Conservation (phyloP, 495 filamentous ascomycete species). For the Aspergillus ellipticus region DNA sequence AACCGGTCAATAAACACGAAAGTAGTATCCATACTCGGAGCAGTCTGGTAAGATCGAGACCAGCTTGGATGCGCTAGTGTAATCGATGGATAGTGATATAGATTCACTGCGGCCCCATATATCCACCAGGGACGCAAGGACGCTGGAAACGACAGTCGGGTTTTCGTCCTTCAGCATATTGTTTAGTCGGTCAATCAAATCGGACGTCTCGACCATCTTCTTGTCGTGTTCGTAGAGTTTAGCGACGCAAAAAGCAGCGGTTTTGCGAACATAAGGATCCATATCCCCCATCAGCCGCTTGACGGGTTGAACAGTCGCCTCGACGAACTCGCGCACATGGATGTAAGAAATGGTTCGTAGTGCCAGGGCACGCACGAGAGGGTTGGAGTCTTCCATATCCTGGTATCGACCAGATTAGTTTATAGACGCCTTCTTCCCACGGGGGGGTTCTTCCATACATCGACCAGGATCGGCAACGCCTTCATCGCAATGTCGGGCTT, state of each 20-base stretch:
- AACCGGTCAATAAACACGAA: neutral
- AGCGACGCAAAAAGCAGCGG: slow-evolving; percentile 91
- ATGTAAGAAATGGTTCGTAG: slow-evolving; percentile 96
- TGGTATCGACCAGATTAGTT: slow-evolving; percentile 29
- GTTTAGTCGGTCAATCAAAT: slow-evolving; percentile 92
- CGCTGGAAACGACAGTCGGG: slow-evolving; percentile 93
- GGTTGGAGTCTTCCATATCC: slow-evolving; percentile 94
- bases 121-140: slow-evolving; percentile 88
- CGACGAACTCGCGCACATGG: slow-evolving; percentile 93
- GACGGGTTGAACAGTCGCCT: slow-evolving; percentile 79
- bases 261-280: slow-evolving; percentile 97
- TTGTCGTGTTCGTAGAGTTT: slow-evolving; percentile 97
- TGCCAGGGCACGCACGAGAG: slow-evolving; percentile 87
- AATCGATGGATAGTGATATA: slow-evolving; percentile 98
- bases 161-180: slow-evolving; percentile 90
- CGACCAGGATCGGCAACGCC: slow-evolving; percentile 81
- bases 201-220: slow-evolving; percentile 80
- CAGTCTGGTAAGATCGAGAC: slow-evolving; percentile 95
- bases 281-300: slow-evolving; percentile 79
- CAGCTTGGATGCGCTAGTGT: slow-evolving; percentile 94
- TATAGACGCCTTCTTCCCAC: neutral
- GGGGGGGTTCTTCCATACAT: slow-evolving; percentile 49
- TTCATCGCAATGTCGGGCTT: slow-evolving; percentile 94
- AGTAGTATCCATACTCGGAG: slow-evolving; percentile 69
- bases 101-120: slow-evolving; percentile 98